Percentiles rank a stretch among this genome's conserved stretches.
Evolutionary conservation across 495 filamentous ascomycete genomes (phyloP).

Genomic region (Penicillium bialowiezense): DNA sequence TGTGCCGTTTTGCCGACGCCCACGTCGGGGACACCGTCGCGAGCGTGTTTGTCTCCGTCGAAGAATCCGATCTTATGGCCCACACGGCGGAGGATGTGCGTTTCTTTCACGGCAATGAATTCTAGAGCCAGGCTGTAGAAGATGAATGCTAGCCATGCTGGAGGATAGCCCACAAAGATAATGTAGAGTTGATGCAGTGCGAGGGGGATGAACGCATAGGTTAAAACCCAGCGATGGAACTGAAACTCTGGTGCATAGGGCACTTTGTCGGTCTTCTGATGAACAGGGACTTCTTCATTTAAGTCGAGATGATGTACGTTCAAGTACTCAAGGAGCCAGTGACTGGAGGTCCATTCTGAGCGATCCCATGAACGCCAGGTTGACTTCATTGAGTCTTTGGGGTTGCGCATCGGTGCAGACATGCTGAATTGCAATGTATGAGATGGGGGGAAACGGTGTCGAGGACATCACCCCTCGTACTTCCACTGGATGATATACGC

Average conservation of each 20-base stretch:
- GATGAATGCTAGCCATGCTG: slow-evolving; percentile 23
- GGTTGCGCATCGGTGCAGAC: slow-evolving; percentile 13
- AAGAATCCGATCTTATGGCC: slow-evolving; percentile 33
- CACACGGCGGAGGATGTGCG: slow-evolving; percentile 28
- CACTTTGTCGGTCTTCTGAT: slow-evolving; percentile 25
- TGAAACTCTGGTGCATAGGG: slow-evolving; percentile 31
- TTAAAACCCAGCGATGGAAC: slow-evolving; percentile 31
- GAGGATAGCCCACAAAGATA: slow-evolving; percentile 19
- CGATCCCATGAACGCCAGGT: slow-evolving; percentile 29
- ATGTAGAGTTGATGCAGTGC: slow-evolving; percentile 30
- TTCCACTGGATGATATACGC: background rate
- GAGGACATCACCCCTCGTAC: background rate
- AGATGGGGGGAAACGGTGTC: background rate
- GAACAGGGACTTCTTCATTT: slow-evolving; percentile 22
- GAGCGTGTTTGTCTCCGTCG: slow-evolving; percentile 37
- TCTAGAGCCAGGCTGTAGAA: slow-evolving; percentile 30
- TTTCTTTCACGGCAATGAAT: slow-evolving; percentile 29
- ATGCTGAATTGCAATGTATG: slow-evolving; percentile 1
- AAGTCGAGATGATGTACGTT: slow-evolving; percentile 24
- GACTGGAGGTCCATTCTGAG: slow-evolving; percentile 18
- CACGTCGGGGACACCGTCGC: slow-evolving; percentile 36
- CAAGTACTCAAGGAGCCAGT: slow-evolving; percentile 21
- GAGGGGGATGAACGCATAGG: slow-evolving; percentile 23
- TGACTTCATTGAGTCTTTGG: slow-evolving; percentile 35
- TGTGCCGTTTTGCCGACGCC: slow-evolving; percentile 31